Percentiles rank a stretch among this genome's conserved stretches.
Evolutionary conservation across 2,329 filamentous ascomycete genomes (phyloP).

Genomic region (Monosporascus sp.): DNA sequence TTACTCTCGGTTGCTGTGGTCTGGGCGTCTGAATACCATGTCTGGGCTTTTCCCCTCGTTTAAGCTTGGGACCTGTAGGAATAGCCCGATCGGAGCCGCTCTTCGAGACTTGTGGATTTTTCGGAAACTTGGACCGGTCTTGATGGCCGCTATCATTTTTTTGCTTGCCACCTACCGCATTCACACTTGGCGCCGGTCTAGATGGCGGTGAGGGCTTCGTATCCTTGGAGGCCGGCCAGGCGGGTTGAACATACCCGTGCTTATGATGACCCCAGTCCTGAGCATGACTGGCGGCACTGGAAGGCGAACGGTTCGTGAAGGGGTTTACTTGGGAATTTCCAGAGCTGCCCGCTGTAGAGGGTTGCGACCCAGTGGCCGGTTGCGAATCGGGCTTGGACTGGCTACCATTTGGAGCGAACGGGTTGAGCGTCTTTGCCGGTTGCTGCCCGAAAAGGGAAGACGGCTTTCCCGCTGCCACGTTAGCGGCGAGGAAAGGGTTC

Average conservation of each 20-base stretch:
- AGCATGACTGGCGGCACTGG: background rate
- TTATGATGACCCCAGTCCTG: background rate
- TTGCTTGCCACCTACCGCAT: background rate
- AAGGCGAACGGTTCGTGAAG: background rate
- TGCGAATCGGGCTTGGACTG: background rate
- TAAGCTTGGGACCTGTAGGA: background rate
- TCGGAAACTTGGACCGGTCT: background rate
- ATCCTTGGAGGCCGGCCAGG: background rate
- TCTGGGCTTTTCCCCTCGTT: background rate
- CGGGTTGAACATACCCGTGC: background rate
- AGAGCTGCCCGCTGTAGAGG: background rate
- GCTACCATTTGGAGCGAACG: background rate
- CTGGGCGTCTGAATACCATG: background rate
- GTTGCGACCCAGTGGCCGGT: background rate
- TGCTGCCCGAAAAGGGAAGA: background rate
- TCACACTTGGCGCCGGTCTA: background rate
- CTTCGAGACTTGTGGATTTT: background rate
- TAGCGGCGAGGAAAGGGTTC: background rate
- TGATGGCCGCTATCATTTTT: background rate
- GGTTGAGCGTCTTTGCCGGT: background rate
- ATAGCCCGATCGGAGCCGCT: background rate
- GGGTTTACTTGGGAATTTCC: background rate
- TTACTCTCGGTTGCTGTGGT: slow-evolving; percentile 1
- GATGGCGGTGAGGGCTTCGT: background rate
- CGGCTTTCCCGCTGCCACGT: background rate